Conservation (phyloP, 495 filamentous ascomycete species). For the Chaetomium fimeti region DNA sequence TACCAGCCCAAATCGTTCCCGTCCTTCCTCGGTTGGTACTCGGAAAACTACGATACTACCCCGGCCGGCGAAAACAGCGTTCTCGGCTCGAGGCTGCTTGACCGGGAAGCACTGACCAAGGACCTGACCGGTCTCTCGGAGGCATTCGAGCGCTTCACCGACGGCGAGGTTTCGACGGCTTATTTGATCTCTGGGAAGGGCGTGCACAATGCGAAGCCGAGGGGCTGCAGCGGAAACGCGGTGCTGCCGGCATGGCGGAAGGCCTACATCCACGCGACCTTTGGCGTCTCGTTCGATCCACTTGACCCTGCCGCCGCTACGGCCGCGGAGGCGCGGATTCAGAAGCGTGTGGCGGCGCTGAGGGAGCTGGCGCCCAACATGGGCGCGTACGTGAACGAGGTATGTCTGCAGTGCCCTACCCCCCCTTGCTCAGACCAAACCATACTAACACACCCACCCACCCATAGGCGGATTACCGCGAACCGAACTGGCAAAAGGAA, state of each 20-base stretch:
- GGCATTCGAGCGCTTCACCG: conserved; percentile 27
- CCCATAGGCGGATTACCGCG: conserved; percentile 43
- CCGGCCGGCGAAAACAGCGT: conserved; percentile 42
- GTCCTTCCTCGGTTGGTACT: conserved; percentile 50
- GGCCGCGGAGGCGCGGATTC: conserved; percentile 42
- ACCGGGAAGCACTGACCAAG: conserved; percentile 32
- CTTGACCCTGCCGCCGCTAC: conserved; percentile 39
- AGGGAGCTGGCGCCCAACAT: conserved; percentile 39
- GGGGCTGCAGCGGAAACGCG: conserved; percentile 40
- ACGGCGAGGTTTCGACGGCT: conserved; percentile 12
- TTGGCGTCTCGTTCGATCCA: conserved; percentile 30
- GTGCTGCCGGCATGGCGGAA: conserved; percentile 59
- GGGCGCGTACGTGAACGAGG: conserved; percentile 47
- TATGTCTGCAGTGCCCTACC: conserved; percentile 5
- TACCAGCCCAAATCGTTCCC: conserved; percentile 43
- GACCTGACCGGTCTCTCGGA: conserved; percentile 29
- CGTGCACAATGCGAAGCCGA: conserved; percentile 40
- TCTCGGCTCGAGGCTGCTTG: conserved; percentile 45
- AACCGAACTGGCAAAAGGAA: conserved; percentile 48
- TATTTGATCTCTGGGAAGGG: conserved; percentile 41
- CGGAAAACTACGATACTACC: conserved; percentile 35
- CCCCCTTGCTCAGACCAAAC: background rate
- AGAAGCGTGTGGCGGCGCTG: conserved; percentile 44
- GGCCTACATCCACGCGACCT: conserved; percentile 46
- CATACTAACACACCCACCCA: background rate